A percentile compares a stretch with the other conserved stretches of the same genome.
Evolutionary conservation across 345 rosid species (phyloP).

Genomic region (Odontarrhena argentea): DNA sequence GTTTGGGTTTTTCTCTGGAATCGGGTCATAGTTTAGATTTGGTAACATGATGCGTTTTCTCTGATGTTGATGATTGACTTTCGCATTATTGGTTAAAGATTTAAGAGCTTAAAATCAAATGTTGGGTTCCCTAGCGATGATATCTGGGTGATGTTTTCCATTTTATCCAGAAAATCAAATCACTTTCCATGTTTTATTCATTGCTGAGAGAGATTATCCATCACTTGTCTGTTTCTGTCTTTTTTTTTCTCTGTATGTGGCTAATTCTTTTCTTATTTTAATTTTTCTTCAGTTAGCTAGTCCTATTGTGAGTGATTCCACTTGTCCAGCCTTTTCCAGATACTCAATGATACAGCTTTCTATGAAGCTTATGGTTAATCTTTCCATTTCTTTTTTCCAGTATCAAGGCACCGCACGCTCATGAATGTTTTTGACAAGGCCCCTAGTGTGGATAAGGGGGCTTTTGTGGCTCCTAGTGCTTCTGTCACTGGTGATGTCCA

Average conservation of each 20-base stretch:
- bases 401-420: constrained; percentile 89
- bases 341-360: neutral
- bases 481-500: constrained; percentile 76
- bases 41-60: neutral
- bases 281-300: neutral
- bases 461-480: constrained; percentile 89
- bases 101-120: neutral
- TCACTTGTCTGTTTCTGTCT: neutral
- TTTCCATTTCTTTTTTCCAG: constrained; percentile 39
- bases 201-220: neutral
- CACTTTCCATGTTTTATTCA: neutral
- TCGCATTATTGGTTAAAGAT: constrained; percentile 7
- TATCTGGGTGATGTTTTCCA: neutral
- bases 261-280: neutral
- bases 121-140: constrained; percentile 1
- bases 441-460: constrained; percentile 72
- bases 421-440: constrained; percentile 81
- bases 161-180: neutral
- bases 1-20: neutral
- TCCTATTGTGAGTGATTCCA: neutral
- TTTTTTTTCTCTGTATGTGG: neutral
- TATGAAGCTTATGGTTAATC: constrained; percentile 9
- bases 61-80: constrained; percentile 1
- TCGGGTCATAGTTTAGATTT: constrained; percentile 20
- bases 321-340: neutral